Evolutionary conservation across 441 rosid species (phyloP), one percentile per base, ranked within the genome.

Genomic region (Croton setiger): DNA sequence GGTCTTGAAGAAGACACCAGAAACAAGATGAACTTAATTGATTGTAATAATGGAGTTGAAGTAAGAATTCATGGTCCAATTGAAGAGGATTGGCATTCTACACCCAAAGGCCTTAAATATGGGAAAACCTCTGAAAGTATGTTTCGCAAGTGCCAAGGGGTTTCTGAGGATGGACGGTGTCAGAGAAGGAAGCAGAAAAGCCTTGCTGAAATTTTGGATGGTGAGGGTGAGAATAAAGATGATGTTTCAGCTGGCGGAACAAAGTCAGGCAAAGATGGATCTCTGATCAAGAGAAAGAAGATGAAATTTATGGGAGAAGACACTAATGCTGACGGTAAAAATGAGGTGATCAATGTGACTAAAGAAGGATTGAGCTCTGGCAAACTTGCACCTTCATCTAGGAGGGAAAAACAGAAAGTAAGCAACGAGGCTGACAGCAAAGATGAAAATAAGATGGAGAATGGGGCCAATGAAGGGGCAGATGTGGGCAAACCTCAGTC

Each of bases 141-240:
- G 45, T 69, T 81, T 68, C 84, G 68, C 61, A 71, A 63, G 59
- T 79, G 85, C 67, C 79, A 79, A 5, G 71, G 76, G 49, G 77
- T 67, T 71, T 73, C 82, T 11, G 82, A 76, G 58, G 80, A 75
- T 73, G 74, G 80, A 71, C 73, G 59, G 63, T 47, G 63, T 64
- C 87, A 79, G 64, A 81, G 80, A 51, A 80, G 84, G 78, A 93
- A 89, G 76, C 85, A 84, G 81, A 93, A 91, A 81, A 93, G 98
- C 76, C 87, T 93, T 75, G 88, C 96, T 72, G 93, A 89, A 63
- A 87, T 93, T 58, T 66, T 93, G 75, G 85, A 83, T 39, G 83
- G 77, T 37, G 76, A 15, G 72, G 77, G 65, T 41, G 72, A 69
- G 36, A 73, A 51, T 43, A 33, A 65, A 69, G 73, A 36, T 3